Evolutionary conservation across 345 rosid genomes (phyloP), one percentile per base, ranked within the genome.

Genomic region (Aethionema arabicum): DNA sequence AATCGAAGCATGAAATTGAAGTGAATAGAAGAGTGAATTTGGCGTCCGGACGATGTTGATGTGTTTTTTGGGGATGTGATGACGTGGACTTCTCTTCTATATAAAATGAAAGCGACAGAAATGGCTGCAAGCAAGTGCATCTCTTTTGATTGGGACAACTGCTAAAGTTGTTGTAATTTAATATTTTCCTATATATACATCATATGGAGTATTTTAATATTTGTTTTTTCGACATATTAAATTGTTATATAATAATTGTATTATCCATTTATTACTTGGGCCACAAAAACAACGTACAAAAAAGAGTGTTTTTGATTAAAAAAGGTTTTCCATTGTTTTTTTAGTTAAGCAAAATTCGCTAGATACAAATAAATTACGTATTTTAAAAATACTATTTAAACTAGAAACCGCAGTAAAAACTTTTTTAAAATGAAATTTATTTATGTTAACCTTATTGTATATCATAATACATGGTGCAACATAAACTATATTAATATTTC

Each of bases 191-290:
- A 13, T 49, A 43, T 3, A 32, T 41, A 8, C 48, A 63, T 44
- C 42, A 43, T n/a, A n/a, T n/a, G n/a, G n/a, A n/a, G n/a, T n/a
- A 1, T 21, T 21, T 21, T 21, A 21, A 1, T 21, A 21, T 21
- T 21, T 21, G 1, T 21, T 21, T 1, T 21, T 21, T 21, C n/a
- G n/a, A n/a, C n/a, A n/a, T n/a, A n/a, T n/a, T n/a, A n/a, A n/a
- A n/a, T n/a, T n/a, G n/a, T n/a, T n/a, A n/a, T n/a, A n/a, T n/a
- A n/a, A n/a, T n/a, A 21, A 9, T 16, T 65, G 33, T 33, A 44
- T 54, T 44, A 53, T 65, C 69, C 69, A 27, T 65, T 54, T 53
- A 43, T 44, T 43, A n/a, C 44, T 36, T 21, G 52, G 52, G 11
- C 61, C 61, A 65, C 61, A 21, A 43, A 21, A 53, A 27, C 29